Conservation (phyloP, 371 early-diverging fungal genomes). For the Rhizomucor pusillus region DNA sequence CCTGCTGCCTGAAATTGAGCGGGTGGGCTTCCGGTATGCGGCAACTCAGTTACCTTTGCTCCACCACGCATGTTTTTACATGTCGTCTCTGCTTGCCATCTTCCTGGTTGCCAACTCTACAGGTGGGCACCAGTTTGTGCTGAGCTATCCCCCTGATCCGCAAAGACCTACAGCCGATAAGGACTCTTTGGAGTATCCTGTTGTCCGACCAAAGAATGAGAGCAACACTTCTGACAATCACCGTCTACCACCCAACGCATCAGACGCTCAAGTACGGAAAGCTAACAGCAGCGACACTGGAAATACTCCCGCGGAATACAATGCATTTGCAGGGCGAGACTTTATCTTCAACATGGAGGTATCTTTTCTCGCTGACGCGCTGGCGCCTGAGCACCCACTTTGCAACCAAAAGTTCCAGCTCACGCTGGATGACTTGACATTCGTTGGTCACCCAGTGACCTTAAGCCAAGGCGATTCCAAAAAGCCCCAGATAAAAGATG, state of each 20-base stretch:
- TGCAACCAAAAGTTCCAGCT: slow-evolving; percentile 78
- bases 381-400: slow-evolving; percentile 72
- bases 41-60: too few species aligned
- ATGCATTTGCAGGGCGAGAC: slow-evolving; percentile 40
- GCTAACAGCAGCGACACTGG: slow-evolving; percentile 1
- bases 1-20: too few species aligned
- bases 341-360: slow-evolving; percentile 68
- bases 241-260: slow-evolving; percentile 15
- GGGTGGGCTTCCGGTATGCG: too few species aligned
- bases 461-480: slow-evolving; percentile 17
- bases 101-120: slow-evolving; percentile 69
- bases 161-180: slow-evolving; percentile 21
- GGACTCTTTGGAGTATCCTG: neutral
- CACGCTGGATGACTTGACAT: slow-evolving; percentile 74
- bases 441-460: slow-evolving; percentile 71
- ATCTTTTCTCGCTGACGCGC: slow-evolving; percentile 67
- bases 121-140: slow-evolving; percentile 70
- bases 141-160: slow-evolving; percentile 60
- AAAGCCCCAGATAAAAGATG: neutral
- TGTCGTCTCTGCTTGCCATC: slow-evolving; percentile 51
- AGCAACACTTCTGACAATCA: neutral
- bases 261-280: neutral
- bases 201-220: neutral
- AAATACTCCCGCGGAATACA: slow-evolving; percentile 8
- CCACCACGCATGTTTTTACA: slow-evolving; percentile 3